Evolutionary conservation across 2,329 filamentous ascomycete genomes (phyloP).

Genomic region (Elsinoe fawcettii): DNA sequence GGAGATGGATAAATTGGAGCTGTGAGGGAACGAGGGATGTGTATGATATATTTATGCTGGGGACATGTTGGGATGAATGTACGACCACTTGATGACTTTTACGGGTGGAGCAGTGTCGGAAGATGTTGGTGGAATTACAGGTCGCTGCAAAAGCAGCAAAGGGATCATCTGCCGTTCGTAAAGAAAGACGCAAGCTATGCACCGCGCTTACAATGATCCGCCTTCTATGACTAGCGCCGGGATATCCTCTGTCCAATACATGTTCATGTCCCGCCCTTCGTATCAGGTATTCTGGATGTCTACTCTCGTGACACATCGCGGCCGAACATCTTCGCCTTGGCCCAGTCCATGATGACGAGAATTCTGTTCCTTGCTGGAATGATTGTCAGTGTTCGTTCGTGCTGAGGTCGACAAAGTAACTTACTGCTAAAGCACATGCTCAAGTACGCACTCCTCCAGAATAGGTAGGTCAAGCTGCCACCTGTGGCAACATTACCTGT

Average conservation of each 20-base stretch:
- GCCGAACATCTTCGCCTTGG: conserved; percentile 94
- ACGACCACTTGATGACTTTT: neutral
- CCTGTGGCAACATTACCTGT: conserved; percentile 93
- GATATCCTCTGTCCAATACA: neutral
- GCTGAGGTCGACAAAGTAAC: conserved; percentile 34
- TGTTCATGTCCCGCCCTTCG: neutral
- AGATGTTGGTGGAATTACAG: neutral
- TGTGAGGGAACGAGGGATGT: conserved; percentile 15
- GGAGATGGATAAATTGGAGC: conserved; percentile 34
- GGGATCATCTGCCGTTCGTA: neutral
- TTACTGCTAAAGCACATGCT: conserved; percentile 99
- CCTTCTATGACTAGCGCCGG: conserved; percentile 4
- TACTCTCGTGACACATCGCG: conserved; percentile 85
- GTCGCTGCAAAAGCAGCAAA: neutral
- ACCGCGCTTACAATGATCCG: conserved; percentile 2
- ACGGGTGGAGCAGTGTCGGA: neutral
- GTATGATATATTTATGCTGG: neutral
- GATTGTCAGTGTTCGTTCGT: conserved; percentile 19
- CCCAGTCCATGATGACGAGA: conserved; percentile 87
- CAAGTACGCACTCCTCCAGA: conserved; percentile 96
- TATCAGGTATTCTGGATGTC: neutral
- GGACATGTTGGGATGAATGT: neutral
- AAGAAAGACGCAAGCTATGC: neutral
- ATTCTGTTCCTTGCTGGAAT: conserved; percentile 78
- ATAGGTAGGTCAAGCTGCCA: conserved; percentile 83